A percentile compares a stretch with the other conserved stretches of the same genome.
These are phyloP conservation scores for Adenanthera pavonina DNA, from an alignment of 306 rosid genomes.

Conservation along the genomic window DNA sequence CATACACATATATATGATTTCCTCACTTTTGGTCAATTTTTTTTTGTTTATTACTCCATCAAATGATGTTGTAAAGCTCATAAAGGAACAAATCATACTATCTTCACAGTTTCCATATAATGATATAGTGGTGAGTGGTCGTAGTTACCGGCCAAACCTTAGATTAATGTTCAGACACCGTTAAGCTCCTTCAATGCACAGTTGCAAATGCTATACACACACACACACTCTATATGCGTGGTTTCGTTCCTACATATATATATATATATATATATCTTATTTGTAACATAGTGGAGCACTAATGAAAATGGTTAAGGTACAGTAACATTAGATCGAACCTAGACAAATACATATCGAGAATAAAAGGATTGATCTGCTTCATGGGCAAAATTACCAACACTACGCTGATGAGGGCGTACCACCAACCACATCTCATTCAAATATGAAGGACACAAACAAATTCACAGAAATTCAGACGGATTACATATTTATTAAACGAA, in stretches of 20 bases:
- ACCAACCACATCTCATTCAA: neutral
- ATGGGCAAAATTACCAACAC: neutral
- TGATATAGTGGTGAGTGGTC: no score
- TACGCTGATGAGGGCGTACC: no score
- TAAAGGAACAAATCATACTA: neutral
- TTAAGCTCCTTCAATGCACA: no score
- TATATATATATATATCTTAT: no score
- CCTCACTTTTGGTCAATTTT: neutral
- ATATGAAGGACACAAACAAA: neutral
- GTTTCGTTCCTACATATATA: neutral
- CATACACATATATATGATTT: neutral
- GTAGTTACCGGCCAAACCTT: neutral
- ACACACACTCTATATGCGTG: neutral
- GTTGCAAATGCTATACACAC: no score
- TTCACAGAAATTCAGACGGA: constrained; percentile 6
- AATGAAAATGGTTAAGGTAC: neutral
- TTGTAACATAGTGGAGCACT: neutral
- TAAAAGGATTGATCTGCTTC: neutral
- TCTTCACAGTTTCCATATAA: neutral
- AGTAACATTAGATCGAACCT: neutral
- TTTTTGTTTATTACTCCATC: neutral
- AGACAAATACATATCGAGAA: neutral
- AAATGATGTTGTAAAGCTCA: neutral
- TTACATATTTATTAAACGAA: constrained; percentile 7
- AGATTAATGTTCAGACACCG: neutral